phyloP scores from a whole-genome alignment of 2,329 filamentous ascomycete genomes.

The Microsporum audouinii region DNA sequence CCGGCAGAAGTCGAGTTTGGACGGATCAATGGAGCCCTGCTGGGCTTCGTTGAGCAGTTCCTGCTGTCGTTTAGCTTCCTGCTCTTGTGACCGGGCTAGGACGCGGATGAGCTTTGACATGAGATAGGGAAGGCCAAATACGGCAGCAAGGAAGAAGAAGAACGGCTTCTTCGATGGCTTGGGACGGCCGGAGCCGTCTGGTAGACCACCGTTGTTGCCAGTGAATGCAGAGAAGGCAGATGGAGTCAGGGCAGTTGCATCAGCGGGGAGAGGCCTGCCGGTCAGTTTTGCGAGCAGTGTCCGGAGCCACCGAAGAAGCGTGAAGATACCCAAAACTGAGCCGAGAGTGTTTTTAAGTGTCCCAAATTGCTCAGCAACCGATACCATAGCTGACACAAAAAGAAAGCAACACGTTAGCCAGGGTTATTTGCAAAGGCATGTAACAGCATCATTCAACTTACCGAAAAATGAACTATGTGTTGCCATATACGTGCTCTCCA shows the following conservation, averaged over 20 bases:
- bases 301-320: conserved; percentile 85
- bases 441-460: conserved; percentile 39
- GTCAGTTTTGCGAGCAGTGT: conserved; percentile 86
- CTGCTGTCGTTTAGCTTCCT: conserved; percentile 48
- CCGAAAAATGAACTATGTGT: conserved; percentile 98
- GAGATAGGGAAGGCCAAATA: conserved; percentile 89
- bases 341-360: conserved; percentile 88
- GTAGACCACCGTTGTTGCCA: conserved; percentile 43
- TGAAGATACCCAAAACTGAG: conserved; percentile 89
- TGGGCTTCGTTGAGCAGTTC: conserved; percentile 40
- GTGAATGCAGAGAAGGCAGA: conserved; percentile 84
- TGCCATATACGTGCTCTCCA: conserved; percentile 99
- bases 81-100: conserved; percentile 72
- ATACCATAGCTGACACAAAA: conserved; percentile 67
- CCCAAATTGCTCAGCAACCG: conserved; percentile 92
- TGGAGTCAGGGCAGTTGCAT: conserved; percentile 76
- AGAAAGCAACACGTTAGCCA: neutral
- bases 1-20: conserved; percentile 91
- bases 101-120: conserved; percentile 92
- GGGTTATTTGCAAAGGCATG: neutral
- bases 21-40: conserved; percentile 57
- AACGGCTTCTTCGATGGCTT: conserved; percentile 89
- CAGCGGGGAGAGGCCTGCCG: conserved; percentile 77
- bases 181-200: conserved; percentile 38
- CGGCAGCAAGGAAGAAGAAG: conserved; percentile 86